Evolutionary conservation across 805 yeast species (phyloP).

Genomic region (Ogataea siamensis): DNA sequence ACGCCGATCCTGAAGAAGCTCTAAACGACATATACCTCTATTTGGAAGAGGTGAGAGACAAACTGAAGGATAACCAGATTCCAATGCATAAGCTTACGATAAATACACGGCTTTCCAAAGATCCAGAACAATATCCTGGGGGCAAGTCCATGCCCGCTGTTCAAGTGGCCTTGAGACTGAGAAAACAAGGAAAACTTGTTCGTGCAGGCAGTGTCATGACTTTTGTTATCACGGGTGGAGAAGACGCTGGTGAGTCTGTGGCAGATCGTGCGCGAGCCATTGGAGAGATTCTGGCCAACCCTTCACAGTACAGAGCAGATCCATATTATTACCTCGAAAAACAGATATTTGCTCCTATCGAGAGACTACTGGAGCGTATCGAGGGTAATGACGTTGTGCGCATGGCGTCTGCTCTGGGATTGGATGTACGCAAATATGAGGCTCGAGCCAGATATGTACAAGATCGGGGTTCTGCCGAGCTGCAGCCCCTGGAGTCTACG

Average conservation of each 20-base stretch:
- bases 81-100: conserved; percentile 71
- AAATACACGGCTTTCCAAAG: conserved; percentile 86
- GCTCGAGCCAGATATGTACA: conserved; percentile 42
- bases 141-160: conserved; percentile 81
- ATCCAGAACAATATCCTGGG: conserved; percentile 81
- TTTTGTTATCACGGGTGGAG: conserved; percentile 62
- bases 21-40: conserved; percentile 68
- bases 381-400: conserved; percentile 83
- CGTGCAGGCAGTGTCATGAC: conserved; percentile 90
- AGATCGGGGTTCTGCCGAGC: conserved; percentile 36
- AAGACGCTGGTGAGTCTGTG: conserved; percentile 37
- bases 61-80: conserved; percentile 59
- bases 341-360: conserved; percentile 88
- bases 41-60: conserved; percentile 55
- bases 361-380: conserved; percentile 77
- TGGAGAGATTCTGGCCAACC: conserved; percentile 61
- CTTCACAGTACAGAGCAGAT: conserved; percentile 62
- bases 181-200: conserved; percentile 80
- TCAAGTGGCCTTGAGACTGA: conserved; percentile 80
- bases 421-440: conserved; percentile 67
- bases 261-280: conserved; percentile 86
- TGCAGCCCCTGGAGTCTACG: conserved; percentile 78
- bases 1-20: conserved; percentile 74
- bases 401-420: conserved; percentile 72
- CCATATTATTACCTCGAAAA: conserved; percentile 76